Conservation (phyloP, 1,284 basidiomycete species). For the Tilletia indica region DNA sequence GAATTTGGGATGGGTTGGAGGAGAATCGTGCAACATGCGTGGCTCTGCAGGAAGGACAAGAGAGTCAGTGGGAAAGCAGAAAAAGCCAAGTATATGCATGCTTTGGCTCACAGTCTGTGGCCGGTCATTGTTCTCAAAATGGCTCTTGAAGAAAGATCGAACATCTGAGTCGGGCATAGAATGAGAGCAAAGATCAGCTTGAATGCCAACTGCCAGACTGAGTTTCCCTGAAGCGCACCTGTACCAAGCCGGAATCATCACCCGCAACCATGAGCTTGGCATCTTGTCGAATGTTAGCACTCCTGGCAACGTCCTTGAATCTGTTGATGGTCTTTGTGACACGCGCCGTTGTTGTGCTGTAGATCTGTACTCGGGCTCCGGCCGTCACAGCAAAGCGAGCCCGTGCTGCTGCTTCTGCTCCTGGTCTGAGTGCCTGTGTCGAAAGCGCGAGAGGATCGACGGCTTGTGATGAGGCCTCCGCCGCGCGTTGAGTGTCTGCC, state of each 20-base stretch:
- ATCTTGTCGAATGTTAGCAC: slow-evolving; percentile 68
- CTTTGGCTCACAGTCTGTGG: slow-evolving; percentile 72
- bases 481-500: slow-evolving; percentile 1
- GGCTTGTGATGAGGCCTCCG: background rate
- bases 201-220: background rate
- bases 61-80: background rate
- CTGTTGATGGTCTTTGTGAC: slow-evolving; percentile 92
- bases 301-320: slow-evolving; percentile 89
- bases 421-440: background rate
- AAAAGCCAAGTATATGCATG: background rate
- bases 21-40: slow-evolving; percentile 95
- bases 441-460: slow-evolving; percentile 14
- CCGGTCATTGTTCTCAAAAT: slow-evolving; percentile 87
- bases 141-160: slow-evolving; percentile 90
- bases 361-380: slow-evolving; percentile 89
- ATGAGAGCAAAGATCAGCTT: background rate
- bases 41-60: slow-evolving; percentile 59
- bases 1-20: slow-evolving; percentile 72
- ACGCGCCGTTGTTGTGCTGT: slow-evolving; percentile 90
- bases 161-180: slow-evolving; percentile 64
- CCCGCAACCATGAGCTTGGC: slow-evolving; percentile 93
- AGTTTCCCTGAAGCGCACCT: slow-evolving; percentile 61
- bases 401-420: background rate
- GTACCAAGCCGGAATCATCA: slow-evolving; percentile 88
- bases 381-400: slow-evolving; percentile 86